Evolutionary conservation across 202 grass and related monocot genomes (phyloP), one percentile per base, ranked within the genome.

Genomic region (Carex sylvatica): DNA sequence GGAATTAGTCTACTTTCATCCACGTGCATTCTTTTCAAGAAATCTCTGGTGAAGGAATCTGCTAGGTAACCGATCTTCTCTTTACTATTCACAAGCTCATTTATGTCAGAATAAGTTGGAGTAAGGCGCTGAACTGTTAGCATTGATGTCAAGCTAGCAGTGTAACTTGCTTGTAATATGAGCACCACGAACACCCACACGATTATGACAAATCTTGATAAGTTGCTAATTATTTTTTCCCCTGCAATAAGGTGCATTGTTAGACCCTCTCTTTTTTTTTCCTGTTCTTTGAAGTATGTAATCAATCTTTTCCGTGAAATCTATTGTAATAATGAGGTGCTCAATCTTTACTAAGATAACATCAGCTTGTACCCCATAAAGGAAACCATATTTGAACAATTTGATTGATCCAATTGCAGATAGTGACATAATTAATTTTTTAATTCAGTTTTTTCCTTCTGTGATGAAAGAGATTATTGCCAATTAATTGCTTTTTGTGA

Each of bases 161-260:
- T 98, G 86, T 98, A 98, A 82, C 90, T 98, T 3, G 92, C 87
- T 84, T 91, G 89, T 78, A 98, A 74, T 62, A 98, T 90, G 49
- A 95, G 86, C 65, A 95, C 95, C 65, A 98, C 92, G 53, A 98
- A 95, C 18, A 90, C 62, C 95, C 95, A 98, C 7, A 98, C 72
- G 10, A 95, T 86, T 69, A 93, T 81, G 6, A 82, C 87, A 16
- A 93, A 10, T 84, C 88, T 75, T 18, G 92, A 90, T 20, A 98
- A 78, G 80, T 95, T 95, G 84, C 84, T 98, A 20, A 33, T 38
- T 36, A 93, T 51, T 11, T 68, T 52, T 88, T 91, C 87, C 74
- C 83, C 91, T 93, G 91, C 88, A 47, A 59, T 75, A 19, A 35
- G 28, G 9, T 55, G 52, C 33, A 56, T 40, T 5, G 18, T 11